phyloP scores from a whole-genome alignment of 1,284 basidiomycete genomes.

The Gastroboletus turbinatus region DNA sequence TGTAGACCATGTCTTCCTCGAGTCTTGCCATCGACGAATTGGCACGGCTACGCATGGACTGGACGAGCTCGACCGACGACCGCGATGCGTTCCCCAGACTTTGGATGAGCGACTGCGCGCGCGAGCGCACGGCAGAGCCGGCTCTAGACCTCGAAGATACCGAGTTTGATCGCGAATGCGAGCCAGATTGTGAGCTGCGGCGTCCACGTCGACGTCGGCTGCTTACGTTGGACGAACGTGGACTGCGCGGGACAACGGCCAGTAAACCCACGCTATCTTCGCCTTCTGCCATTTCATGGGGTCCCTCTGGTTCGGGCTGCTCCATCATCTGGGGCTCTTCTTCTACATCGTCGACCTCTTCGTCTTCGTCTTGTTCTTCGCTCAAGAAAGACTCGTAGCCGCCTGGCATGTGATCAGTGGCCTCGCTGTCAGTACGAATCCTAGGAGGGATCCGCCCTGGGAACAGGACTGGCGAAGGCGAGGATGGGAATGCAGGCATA shows the following conservation, averaged over 20 bases:
- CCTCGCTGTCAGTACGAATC: conserved; percentile 46
- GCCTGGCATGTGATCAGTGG: conserved; percentile 34
- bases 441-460: conserved; percentile 34
- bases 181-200: conserved; percentile 30
- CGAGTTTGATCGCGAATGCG: conserved; percentile 38
- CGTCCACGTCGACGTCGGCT: conserved; percentile 35
- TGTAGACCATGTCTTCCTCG: conserved; percentile 48
- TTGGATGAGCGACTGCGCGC: conserved; percentile 64
- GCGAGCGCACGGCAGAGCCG: conserved; percentile 50
- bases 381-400: conserved; percentile 35
- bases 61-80: conserved; percentile 59
- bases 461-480: conserved; percentile 48
- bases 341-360: conserved; percentile 41
- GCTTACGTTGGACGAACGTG: conserved; percentile 53
- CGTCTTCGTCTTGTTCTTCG: conserved; percentile 39
- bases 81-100: conserved; percentile 59
- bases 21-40: conserved; percentile 64
- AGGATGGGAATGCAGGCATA: conserved; percentile 43
- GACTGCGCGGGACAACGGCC: conserved; percentile 49
- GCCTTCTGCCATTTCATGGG: conserved; percentile 59
- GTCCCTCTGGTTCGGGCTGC: conserved; percentile 52
- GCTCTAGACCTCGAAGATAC: conserved; percentile 49
- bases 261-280: conserved; percentile 71
- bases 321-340: conserved; percentile 47
- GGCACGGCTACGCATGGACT: conserved; percentile 43